Conservation (phyloP, 2,329 filamentous ascomycete genomes). For the Ascosphaera aggregata region DNA sequence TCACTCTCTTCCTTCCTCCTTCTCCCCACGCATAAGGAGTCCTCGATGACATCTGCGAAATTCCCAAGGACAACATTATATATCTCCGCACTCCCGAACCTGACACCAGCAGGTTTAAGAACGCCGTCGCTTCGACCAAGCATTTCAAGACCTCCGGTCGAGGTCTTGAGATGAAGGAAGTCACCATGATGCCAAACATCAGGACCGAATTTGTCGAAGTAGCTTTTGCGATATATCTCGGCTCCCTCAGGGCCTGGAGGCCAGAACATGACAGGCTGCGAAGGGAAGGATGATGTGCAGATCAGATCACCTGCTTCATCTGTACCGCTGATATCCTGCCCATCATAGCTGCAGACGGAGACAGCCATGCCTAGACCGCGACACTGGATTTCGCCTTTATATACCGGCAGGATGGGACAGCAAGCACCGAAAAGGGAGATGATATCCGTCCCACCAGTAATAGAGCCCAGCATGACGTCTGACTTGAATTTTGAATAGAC, state of each 20-base stretch:
- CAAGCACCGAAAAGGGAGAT: conserved; percentile 84
- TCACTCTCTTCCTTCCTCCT: conserved; percentile 48
- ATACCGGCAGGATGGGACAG: conserved; percentile 50
- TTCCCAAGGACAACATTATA: conserved; percentile 81
- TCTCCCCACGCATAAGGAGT: conserved; percentile 71
- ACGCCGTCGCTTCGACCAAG: conserved; percentile 81
- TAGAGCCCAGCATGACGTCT: conserved; percentile 68
- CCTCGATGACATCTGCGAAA: conserved; percentile 55
- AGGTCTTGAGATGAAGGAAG: conserved; percentile 50
- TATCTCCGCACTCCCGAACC: conserved; percentile 86
- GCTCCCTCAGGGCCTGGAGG: conserved; percentile 38
- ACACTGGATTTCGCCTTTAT: conserved; percentile 53
- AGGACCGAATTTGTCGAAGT: conserved; percentile 60
- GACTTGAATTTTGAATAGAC: conserved; percentile 65
- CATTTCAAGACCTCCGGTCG: conserved; percentile 66
- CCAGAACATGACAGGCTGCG: conserved; percentile 79
- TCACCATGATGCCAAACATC: conserved; percentile 80
- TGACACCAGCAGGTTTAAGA: conserved; percentile 72
- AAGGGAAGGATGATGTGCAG: conserved; percentile 68
- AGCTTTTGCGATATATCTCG: conserved; percentile 57
- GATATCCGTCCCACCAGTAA: conserved; percentile 92
- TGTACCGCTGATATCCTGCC: conserved; percentile 31
- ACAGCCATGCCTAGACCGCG: conserved; percentile 63
- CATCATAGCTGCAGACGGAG: conserved; percentile 29
- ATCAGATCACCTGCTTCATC: conserved; percentile 70